A percentile compares a stretch with the other conserved stretches of the same genome.
These are phyloP conservation scores for Colletotrichum sp. DNA, from an alignment of 2,329 filamentous ascomycete species.

Conservation along the genomic window DNA sequence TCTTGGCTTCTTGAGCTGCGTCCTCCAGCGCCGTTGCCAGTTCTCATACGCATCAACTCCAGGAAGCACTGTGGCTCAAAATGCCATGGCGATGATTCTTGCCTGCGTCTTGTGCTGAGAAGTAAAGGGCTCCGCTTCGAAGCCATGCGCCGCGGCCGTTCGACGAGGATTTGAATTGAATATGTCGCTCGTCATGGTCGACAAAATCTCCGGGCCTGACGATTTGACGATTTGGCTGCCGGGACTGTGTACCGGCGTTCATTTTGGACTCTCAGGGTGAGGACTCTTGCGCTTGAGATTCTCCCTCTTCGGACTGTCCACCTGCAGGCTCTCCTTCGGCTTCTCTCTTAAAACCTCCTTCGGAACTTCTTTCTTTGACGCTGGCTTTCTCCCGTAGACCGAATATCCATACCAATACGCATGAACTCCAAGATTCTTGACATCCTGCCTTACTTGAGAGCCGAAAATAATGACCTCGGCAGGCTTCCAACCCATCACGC, in stretches of 20 bases:
- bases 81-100: not conserved
- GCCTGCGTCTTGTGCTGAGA: not conserved
- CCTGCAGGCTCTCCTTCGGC: not conserved
- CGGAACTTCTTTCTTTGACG: not conserved
- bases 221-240: not conserved
- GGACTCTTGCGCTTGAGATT: not conserved
- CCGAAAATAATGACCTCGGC: conserved; percentile 29
- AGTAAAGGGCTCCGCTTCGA: not conserved
- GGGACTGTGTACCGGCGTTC: not conserved
- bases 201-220: rapidly evolving
- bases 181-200: not conserved
- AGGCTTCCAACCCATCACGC: conserved; percentile 27
- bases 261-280: not conserved
- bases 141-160: not conserved
- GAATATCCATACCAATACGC: conserved; percentile 35
- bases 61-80: not conserved
- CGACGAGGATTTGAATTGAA: not conserved
- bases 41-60: not conserved
- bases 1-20: not conserved
- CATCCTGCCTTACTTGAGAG: conserved; percentile 22
- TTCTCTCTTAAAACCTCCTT: not conserved
- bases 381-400: not conserved
- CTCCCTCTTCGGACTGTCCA: not conserved
- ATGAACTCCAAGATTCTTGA: conserved; percentile 27
- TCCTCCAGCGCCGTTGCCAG: not conserved